Base-by-base conservation (phyloP, 768 basidiomycete species). In the Mrakia gelida region DNA sequence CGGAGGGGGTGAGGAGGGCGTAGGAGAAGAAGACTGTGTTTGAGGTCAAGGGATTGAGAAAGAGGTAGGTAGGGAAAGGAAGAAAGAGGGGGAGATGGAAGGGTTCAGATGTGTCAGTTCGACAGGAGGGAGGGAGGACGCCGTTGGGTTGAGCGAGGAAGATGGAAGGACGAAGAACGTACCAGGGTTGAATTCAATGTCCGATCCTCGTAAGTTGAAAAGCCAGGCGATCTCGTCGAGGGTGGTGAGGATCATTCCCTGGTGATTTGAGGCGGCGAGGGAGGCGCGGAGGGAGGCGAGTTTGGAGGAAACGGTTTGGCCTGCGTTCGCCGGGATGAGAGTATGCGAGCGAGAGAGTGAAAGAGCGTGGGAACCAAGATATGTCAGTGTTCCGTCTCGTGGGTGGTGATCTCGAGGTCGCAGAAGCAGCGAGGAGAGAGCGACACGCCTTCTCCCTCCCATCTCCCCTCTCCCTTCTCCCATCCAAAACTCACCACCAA, bases 141-240 rank as follows among this genome's bases (percentile, higher is more conserved):
- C 3, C 4, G 38, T 38, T 38, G 38, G 38, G 38, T 38, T 38
- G 38, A 8, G 38, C 38, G 9, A 26, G 16, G 26, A 26, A 16
- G 65, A 32, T 16, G 65, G 10, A 26, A 30, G 32, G 65, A 30
- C 3, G 32, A 11, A 67, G 1, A 49, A 54, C 81, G 45, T 80
- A 87, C 90, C 89, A 5, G 91, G 91, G 79, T 97, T 98, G 85
- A 88, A 98, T 49, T 90, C 90, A 81, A 98, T 95, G 83, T 98
- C 96, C 3, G 90, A 89, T 0, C 95, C 95, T 79, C 96, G 90
- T 45, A 99, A 86, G 84, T 98, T 84, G 81, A 84, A 83, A 62
- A 82, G 45, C 83, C 84, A 98, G 0, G 94, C 94, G 71, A 96
- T 90, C 83, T 98, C 96, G 83, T 98, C 96, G 30, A 98, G 88